phyloP scores from a whole-genome alignment of 164 flowering plant genomes.

The Litsea cubeba region DNA sequence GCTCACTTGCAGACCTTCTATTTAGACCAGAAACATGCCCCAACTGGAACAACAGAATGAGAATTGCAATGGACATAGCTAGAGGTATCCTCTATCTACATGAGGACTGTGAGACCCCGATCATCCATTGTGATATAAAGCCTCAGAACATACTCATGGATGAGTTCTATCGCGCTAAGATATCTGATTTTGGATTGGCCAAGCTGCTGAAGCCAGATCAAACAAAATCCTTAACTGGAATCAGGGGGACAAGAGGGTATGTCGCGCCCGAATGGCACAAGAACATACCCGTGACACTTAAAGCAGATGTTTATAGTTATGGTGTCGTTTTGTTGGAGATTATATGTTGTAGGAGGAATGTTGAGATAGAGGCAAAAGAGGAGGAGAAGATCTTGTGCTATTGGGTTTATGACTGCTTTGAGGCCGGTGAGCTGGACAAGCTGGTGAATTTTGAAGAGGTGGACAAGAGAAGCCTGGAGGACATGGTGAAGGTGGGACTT shows the following conservation, averaged over 20 bases:
- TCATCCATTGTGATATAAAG: constrained; percentile 26
- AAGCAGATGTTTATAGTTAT: background rate
- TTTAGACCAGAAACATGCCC: constrained; percentile 10
- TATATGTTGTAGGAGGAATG: too few relatives aligned
- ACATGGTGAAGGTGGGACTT: background rate
- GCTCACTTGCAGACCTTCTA: constrained; percentile 13
- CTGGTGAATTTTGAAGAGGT: too few relatives aligned
- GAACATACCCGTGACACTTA: constrained; percentile 4
- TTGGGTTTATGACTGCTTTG: too few relatives aligned
- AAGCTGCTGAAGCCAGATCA: constrained; percentile 22
- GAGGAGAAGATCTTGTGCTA: too few relatives aligned
- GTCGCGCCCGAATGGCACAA: constrained; percentile 27
- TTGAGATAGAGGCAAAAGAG: too few relatives aligned
- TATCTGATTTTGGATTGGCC: constrained; percentile 25
- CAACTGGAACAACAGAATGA: constrained; percentile 13
- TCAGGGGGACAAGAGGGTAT: constrained; percentile 25
- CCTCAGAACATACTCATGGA: constrained; percentile 24
- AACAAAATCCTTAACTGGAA: constrained; percentile 11
- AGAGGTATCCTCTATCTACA: too few relatives aligned
- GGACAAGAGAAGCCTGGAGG: background rate
- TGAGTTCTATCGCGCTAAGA: constrained; percentile 4
- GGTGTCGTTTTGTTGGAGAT: too few relatives aligned
- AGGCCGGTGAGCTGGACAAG: too few relatives aligned
- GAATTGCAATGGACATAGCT: constrained; percentile 17
- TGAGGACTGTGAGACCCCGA: constrained; percentile 17